Evolutionary conservation across 2,329 filamentous ascomycete genomes (phyloP).

Genomic region (Paracoccidioides brasiliensis): DNA sequence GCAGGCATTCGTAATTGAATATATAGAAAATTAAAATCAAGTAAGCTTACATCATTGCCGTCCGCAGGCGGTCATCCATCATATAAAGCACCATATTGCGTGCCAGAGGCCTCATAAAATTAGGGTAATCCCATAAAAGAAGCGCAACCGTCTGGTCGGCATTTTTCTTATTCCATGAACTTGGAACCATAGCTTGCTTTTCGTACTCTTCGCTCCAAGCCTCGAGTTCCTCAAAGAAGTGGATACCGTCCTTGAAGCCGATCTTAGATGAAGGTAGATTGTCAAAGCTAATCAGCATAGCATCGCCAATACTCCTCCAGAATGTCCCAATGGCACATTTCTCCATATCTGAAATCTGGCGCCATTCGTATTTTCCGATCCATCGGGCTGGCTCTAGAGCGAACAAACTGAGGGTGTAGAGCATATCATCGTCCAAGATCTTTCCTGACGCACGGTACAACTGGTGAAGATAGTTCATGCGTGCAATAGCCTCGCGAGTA

Average conservation of each 20-base stretch:
- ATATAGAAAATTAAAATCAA: background rate
- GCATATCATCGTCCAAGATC: conserved; percentile 50
- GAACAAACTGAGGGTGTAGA: conserved; percentile 54
- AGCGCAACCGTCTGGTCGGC: conserved; percentile 49
- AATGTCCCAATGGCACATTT: conserved; percentile 52
- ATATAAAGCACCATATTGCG: conserved; percentile 43
- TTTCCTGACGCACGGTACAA: conserved; percentile 44
- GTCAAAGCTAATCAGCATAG: conserved; percentile 48
- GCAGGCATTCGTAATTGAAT: background rate
- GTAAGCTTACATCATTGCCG: conserved; percentile 48
- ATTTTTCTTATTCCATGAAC: conserved; percentile 36
- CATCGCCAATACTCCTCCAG: conserved; percentile 59
- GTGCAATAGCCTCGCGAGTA: conserved; percentile 41
- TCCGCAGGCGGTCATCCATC: conserved; percentile 51
- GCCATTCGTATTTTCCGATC: conserved; percentile 57
- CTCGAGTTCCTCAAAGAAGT: conserved; percentile 40
- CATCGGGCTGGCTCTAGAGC: conserved; percentile 53
- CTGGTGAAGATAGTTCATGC: conserved; percentile 52
- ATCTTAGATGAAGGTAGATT: conserved; percentile 29
- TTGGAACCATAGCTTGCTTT: conserved; percentile 43
- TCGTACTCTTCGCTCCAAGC: conserved; percentile 48
- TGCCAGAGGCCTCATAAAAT: conserved; percentile 33
- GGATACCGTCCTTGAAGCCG: conserved; percentile 38
- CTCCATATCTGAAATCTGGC: conserved; percentile 53
- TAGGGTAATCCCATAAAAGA: conserved; percentile 44